Conservation (phyloP, 1,284 basidiomycete genomes). For the Schizophyllum amplum region DNA sequence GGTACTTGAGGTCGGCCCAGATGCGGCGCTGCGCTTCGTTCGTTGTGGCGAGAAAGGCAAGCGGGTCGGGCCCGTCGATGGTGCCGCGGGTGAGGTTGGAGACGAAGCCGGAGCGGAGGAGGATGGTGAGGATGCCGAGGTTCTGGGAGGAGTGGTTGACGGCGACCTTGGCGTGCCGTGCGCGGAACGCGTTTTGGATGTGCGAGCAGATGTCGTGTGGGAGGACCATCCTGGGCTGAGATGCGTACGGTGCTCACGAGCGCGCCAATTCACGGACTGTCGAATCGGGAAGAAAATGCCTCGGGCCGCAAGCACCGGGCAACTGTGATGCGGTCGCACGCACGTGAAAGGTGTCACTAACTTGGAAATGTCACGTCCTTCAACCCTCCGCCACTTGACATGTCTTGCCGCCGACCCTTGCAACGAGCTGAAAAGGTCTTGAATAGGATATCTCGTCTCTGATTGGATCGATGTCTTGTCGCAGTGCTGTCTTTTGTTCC, state of each 20-base stretch:
- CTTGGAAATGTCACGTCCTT: too few relatives aligned
- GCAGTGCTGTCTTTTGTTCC: too few relatives aligned
- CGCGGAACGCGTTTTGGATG: slow-evolving; percentile 83
- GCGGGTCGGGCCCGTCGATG: slow-evolving; percentile 52
- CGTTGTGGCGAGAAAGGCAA: slow-evolving; percentile 42
- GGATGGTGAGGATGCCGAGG: slow-evolving; percentile 74
- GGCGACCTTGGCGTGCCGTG: slow-evolving; percentile 65
- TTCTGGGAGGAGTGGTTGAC: slow-evolving; percentile 79
- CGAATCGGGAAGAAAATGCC: neutral
- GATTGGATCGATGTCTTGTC: too few relatives aligned
- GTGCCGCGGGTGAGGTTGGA: slow-evolving; percentile 78
- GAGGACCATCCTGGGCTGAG: slow-evolving; percentile 40
- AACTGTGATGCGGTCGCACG: too few relatives aligned
- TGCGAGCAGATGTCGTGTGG: slow-evolving; percentile 80
- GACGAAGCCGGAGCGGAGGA: slow-evolving; percentile 82
- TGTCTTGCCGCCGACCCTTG: too few relatives aligned
- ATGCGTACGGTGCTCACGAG: neutral
- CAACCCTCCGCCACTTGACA: too few relatives aligned
- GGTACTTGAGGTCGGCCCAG: slow-evolving; percentile 88
- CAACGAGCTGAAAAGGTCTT: too few relatives aligned
- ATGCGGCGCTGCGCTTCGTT: slow-evolving; percentile 60
- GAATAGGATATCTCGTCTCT: too few relatives aligned
- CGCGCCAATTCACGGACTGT: neutral
- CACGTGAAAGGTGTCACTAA: too few relatives aligned
- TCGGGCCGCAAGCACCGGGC: neutral